Base-by-base conservation (phyloP, 2,329 filamentous ascomycete genomes). In the Chaetomium strumarium region DNA sequence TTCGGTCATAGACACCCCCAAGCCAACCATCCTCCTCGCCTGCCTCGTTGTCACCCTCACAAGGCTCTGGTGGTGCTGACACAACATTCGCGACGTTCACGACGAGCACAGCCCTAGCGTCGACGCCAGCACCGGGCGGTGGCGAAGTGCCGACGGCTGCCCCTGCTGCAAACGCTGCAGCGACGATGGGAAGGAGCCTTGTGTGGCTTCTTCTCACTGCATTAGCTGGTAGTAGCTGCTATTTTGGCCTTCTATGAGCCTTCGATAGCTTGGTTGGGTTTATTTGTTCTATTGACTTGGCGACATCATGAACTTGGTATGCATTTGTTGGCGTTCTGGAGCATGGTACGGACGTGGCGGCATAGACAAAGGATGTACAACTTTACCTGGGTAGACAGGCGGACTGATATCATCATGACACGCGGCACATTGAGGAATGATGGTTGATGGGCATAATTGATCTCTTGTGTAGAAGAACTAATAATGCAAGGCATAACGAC, bases 51-150 rank as follows among this genome's bases (percentile, higher is more conserved):
- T 51, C 49, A 31, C 49, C 20, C 36, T 52, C 36, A 16, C 34
- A 34, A 16, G 40, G 16, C 37, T 37, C 45, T 36, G 45, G 44
- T 17, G 30, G 24, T 37, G n/a, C n/a, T n/a, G 48, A 41, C 29
- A 45, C 44, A 29, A 55, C 52, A 12, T 17, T 51, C n/a, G 33
- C 44, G 29, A 55, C 52, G 13, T 31, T 51, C 12, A 31, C 44
- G 2, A 55, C 45, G 2, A 30, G 29, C 40, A 49, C 46, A 2
- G 16, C 20, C 10, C 6, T 40, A 16, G 29, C 24, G n/a, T 16
- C 12, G 37, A 16, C 29, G 19, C 3, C 34, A 48, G n/a, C 43
- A 39, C 2, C 29, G 20, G 19, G 37, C 14, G 16, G 38, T 12
- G 43, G 17, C 16, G 11, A 13, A 19, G 24, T 49, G 8, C 49